Evolutionary conservation across 768 basidiomycete species (phyloP).

Genomic region (Thelephora ganbajun): DNA sequence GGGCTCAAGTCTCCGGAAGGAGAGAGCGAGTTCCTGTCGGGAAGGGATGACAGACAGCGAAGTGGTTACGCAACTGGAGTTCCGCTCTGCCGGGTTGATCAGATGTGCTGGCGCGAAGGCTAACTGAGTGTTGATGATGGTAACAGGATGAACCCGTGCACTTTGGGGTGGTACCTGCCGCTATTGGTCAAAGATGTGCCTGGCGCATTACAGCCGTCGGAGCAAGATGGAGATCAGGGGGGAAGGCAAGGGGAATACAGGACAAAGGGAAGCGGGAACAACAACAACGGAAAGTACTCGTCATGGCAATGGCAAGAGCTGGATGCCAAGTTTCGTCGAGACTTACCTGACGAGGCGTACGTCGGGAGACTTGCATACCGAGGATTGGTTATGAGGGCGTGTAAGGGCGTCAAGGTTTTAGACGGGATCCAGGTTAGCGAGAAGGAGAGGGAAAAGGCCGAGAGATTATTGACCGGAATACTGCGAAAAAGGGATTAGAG

Average conservation of each 20-base stretch:
- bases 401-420: slow-evolving; percentile 49
- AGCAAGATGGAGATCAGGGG: slow-evolving; percentile 14
- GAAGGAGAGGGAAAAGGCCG: slow-evolving; percentile 79
- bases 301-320: slow-evolving; percentile 47
- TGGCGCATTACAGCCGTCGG: slow-evolving; percentile 53
- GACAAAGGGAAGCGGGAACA: slow-evolving; percentile 3
- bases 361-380: slow-evolving; percentile 81
- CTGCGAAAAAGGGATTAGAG: slow-evolving; percentile 10
- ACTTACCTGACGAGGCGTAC: slow-evolving; percentile 81
- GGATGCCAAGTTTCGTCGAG: slow-evolving; percentile 78
- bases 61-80: too few species aligned
- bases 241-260: slow-evolving; percentile 12
- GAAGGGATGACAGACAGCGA: too few species aligned
- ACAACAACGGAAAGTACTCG: not conserved
- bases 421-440: slow-evolving; percentile 78
- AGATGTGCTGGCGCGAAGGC: too few species aligned
- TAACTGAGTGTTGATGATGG: too few species aligned
- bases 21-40: too few species aligned
- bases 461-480: slow-evolving; percentile 47
- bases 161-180: slow-evolving; percentile 91
- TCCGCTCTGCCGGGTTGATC: too few species aligned
- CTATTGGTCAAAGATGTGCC: slow-evolving; percentile 58
- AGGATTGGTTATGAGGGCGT: slow-evolving; percentile 73
- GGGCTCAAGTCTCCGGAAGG: too few species aligned
- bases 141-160: slow-evolving; percentile 86